Base-by-base conservation (phyloP, 805 yeast species). In the Saccharomycopsis lassenensis region DNA sequence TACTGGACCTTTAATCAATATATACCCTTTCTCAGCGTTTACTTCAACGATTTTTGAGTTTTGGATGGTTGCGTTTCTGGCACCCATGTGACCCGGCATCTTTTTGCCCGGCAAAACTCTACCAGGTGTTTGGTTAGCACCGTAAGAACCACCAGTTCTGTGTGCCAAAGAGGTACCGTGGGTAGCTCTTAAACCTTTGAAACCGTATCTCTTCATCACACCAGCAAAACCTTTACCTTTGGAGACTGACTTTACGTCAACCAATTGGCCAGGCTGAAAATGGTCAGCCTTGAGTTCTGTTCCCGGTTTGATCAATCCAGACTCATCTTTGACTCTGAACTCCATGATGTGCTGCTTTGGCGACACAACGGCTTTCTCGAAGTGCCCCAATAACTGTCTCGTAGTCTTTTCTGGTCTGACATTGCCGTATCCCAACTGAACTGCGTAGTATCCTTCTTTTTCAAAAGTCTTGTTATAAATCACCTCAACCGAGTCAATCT, bases 71-170 rank as follows among this genome's bases (percentile, higher is more conserved):
- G 72, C 70, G 48, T 64, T 66, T 37, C 71, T 67, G 44, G 73
- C 77, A 47, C 98, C 98, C 91, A 87, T 79, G 58, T 83, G 82
- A 46, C 98, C 98, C 24, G 97, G 94, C 98, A 91, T 89, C 61
- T 86, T 89, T 63, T 84, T 87, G 17, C 96, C 97, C 11, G 96
- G 97, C 44, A 86, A 65, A 36, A 86, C 84, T 65, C 98, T 81
- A 52, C 95, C 96, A 10, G 98, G 98, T 44, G 84, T 80, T 47
- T 91, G 94, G 52, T 83, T 82, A 57, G 79, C 85, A 73, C 98
- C 98, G 50, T 81, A 86, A 22, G 96, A 87, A 71, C 98, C 98
- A 51, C 94, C 94, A 40, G 86, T 77, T 69, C 98, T 80, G 57
- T 91, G 97, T 24, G 89, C 79, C 33, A 71, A 65, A 20, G 98